Evolutionary conservation across 2,329 filamentous ascomycete genomes (phyloP), one percentile per base, ranked within the genome.

Genomic region (Nothophoma quercina): DNA sequence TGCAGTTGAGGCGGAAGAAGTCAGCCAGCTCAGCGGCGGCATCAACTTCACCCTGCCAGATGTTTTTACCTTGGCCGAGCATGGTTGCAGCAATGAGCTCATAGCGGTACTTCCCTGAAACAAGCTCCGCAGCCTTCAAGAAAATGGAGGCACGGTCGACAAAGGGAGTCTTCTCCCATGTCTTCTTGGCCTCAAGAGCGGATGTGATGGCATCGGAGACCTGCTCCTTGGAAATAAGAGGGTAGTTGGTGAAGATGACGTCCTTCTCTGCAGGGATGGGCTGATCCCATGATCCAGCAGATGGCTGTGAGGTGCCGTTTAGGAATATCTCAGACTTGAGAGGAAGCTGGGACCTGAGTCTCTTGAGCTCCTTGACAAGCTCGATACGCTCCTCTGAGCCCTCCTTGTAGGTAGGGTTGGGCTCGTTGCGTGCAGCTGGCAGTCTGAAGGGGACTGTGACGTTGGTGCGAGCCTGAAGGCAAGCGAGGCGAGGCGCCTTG

Each of bases 41-140:
- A 75, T 97, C 93, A 59, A 97, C 96, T 82, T 98, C 93, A 16
- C 93, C 93, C 78, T 98, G 93, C 91, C 92, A 97, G 35, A 90
- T 91, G 75, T 96, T 97, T 85, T 97, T 97, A 67, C 93, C 93
- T 78, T 98, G 93, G 51, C 93, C 93, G 28, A 96, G 81, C 86
- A 97, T 96, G 16, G 93, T 96, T 36, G 91, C 87, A 7, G 93
- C 93, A 88, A 97, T 96, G 65, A 98, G 84, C 51, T 96, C 91
- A 77, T 96, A 96, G 69, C 93, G 85, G 78, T 98, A 97, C 79
- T 97, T 97, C 13, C 84, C 89, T 43, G 89, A 80, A 62, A 97
- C 85, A 59, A 98, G 82, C 72, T 97, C 93, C 26, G 93, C 93
- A 2, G 93, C 93, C 81, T 96, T 96, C 69, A 97, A 84, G 79